A percentile compares a stretch with the other conserved stretches of the same genome.
These are phyloP conservation scores for Scalesia atractyloides DNA, from an alignment of 129 eudicot genomes.

Conservation along the genomic window DNA sequence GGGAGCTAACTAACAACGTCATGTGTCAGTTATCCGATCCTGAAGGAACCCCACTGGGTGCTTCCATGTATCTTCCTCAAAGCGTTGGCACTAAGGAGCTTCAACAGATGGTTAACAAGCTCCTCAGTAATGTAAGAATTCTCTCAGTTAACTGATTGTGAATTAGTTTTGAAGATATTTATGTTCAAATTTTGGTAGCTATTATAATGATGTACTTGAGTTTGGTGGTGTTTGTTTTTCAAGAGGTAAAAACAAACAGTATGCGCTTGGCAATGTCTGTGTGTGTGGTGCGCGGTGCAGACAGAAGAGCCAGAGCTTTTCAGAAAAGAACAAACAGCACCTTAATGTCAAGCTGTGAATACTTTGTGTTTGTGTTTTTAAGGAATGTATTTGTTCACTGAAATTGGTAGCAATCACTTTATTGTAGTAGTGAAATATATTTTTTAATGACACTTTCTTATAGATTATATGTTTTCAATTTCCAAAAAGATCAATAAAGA, in stretches of 20 bases:
- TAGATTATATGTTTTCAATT: not conserved
- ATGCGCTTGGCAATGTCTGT: too few relatives aligned
- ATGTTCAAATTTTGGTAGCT: not conserved
- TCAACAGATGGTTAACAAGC: conserved; percentile 79
- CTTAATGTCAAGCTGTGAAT: not conserved
- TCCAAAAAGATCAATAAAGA: conserved; percentile 4
- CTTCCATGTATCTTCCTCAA: conserved; percentile 89
- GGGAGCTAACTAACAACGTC: conserved; percentile 54
- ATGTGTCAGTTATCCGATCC: conserved; percentile 88
- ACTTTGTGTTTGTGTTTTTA: not conserved
- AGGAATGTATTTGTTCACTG: not conserved
- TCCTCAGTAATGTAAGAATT: conserved; percentile 58
- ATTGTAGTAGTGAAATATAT: not conserved
- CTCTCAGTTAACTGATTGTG: not conserved
- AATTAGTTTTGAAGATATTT: not conserved
- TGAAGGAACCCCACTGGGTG: conserved; percentile 75
- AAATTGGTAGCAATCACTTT: not conserved
- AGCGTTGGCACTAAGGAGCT: conserved; percentile 91
- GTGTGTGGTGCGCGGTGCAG: too few relatives aligned
- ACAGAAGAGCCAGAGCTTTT: too few relatives aligned
- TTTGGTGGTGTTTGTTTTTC: too few relatives aligned
- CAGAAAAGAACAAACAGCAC: too few relatives aligned
- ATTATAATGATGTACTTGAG: not conserved
- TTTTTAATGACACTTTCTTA: not conserved
- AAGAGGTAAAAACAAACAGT: too few relatives aligned